phyloP scores from a whole-genome alignment of 2,329 filamentous ascomycete species.

The Teratosphaeria viscida region DNA sequence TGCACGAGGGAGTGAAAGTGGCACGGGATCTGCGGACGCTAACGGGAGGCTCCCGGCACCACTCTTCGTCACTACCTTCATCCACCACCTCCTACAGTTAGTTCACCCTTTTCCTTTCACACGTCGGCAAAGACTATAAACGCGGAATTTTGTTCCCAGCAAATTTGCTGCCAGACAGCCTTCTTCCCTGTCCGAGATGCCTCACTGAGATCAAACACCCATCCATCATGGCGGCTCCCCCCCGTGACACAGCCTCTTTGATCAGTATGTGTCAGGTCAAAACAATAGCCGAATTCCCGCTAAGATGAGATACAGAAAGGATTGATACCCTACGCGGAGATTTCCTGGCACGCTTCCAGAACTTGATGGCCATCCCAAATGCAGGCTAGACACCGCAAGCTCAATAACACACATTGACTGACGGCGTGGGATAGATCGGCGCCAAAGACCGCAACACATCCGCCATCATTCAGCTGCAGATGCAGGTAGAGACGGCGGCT shows the following conservation, averaged over 20 bases:
- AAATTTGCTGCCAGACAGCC: neutral
- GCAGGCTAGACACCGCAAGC: conserved; percentile 23
- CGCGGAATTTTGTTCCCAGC: neutral
- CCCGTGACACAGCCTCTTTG: neutral
- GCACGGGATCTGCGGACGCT: neutral
- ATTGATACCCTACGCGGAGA: conserved; percentile 31
- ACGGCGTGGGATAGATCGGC: neutral
- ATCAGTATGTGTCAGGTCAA: neutral
- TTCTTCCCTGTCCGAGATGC: neutral
- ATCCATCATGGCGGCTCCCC: neutral
- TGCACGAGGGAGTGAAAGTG: neutral
- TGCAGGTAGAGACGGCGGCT: conserved; percentile 49
- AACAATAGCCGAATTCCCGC: neutral
- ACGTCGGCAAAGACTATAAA: neutral
- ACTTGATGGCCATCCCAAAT: conserved; percentile 44
- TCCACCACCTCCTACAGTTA: neutral
- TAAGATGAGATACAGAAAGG: conserved; percentile 20
- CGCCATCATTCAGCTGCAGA: conserved; percentile 47
- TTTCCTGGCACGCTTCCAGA: conserved; percentile 44
- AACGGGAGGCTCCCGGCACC: neutral
- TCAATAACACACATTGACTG: neutral
- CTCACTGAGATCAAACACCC: neutral
- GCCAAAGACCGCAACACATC: conserved; percentile 44
- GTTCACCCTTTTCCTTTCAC: neutral
- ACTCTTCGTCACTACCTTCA: too few species aligned